Evolutionary conservation across 176 grass and related monocot species (phyloP).

Genomic region (Carex myosuroides): DNA sequence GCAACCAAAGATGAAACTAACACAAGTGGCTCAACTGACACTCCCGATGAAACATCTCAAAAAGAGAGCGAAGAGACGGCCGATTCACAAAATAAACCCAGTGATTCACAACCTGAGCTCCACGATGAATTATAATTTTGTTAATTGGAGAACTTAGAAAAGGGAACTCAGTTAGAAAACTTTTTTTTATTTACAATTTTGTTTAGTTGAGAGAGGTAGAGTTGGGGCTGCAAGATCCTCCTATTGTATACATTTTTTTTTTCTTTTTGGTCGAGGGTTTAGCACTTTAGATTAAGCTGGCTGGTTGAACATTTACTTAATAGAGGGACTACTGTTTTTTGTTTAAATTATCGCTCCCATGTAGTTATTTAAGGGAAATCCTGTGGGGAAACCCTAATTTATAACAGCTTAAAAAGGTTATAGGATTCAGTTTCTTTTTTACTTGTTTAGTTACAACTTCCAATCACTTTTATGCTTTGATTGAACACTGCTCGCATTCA

Average conservation of each 20-base stretch:
- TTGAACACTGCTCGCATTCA: neutral
- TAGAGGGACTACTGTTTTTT: neutral
- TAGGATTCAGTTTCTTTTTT: neutral
- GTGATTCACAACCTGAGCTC: constrained; percentile 42
- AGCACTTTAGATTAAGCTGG: constrained; percentile 5
- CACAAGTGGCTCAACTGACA: constrained; percentile 31
- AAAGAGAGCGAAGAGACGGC: constrained; percentile 30
- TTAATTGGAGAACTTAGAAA: constrained; percentile 8
- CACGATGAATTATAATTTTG: constrained; percentile 84
- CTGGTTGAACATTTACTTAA: constrained; percentile 4
- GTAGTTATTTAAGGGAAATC: constrained; percentile 6
- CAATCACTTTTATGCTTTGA: neutral
- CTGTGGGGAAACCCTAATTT: neutral
- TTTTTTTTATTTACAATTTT: constrained; percentile 16
- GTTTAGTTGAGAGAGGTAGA: constrained; percentile 15
- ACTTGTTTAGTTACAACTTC: neutral
- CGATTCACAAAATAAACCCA: constrained; percentile 22
- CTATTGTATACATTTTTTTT: constrained; percentile 8
- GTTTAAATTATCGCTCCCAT: neutral
- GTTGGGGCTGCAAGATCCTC: neutral
- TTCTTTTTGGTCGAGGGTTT: neutral
- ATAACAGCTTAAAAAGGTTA: neutral
- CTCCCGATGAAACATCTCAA: constrained; percentile 21
- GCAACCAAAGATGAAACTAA: constrained; percentile 38
- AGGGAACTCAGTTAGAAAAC: neutral